phyloP scores from a whole-genome alignment of 2,329 filamentous ascomycete genomes.

The Pestalotiopsis sp. region DNA sequence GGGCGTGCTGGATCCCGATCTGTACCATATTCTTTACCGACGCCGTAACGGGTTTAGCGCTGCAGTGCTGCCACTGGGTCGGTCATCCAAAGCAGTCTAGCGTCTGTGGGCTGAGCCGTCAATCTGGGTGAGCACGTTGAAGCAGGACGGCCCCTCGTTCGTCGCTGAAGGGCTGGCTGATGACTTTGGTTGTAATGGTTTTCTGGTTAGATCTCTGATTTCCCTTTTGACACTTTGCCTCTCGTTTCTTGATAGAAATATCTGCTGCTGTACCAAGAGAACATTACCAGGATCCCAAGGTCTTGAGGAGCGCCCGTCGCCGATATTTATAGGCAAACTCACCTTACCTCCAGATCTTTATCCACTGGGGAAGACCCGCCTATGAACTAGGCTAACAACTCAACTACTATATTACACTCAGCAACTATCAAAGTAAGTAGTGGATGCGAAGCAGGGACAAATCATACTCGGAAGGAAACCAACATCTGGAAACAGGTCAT shows the following conservation, averaged over 20 bases:
- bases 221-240: neutral
- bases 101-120: conserved; percentile 22
- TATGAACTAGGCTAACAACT: no score
- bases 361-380: no score
- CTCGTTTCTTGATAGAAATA: no score
- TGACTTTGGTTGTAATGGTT: neutral
- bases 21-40: conserved; percentile 23
- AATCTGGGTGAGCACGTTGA: conserved; percentile 18
- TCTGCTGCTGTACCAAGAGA: no score
- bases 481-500: neutral
- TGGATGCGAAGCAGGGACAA: neutral
- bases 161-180: neutral
- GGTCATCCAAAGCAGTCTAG: conserved; percentile 33
- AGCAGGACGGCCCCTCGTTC: conserved; percentile 17
- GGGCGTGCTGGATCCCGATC: neutral
- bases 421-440: no score
- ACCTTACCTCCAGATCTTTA: no score
- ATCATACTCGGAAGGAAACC: neutral
- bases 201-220: no score
- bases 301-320: no score
- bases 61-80: conserved; percentile 19
- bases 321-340: no score
- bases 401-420: no score
- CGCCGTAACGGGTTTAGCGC: conserved; percentile 23
- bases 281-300: no score